Evolutionary conservation across 2,329 filamentous ascomycete genomes (phyloP), one percentile per base, ranked within the genome.

Genomic region (Purpureocillium lavendulum): DNA sequence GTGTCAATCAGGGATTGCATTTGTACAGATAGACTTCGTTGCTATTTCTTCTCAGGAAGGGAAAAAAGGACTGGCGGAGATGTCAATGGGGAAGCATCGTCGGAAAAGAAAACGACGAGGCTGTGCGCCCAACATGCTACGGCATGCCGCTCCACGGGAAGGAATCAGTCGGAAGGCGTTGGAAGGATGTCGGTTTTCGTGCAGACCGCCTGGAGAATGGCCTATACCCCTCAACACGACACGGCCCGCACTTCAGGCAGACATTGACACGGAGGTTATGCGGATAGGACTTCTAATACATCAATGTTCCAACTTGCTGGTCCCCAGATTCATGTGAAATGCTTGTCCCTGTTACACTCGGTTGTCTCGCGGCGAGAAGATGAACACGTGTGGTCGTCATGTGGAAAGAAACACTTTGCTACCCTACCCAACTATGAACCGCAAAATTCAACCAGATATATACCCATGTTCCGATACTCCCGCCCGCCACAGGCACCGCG

Each of bases 1-100:
- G 45, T 47, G 45, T 46, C n/a, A n/a, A 26, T 38, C 45, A 48
- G 47, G 49, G 49, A 50, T 48, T 58, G 51, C 55, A 57, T 60
- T 52, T 64, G 56, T 61, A 63, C 58, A 53, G 60, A 59, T 63
- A 64, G 61, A 63, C 53, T 60, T 61, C 47, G 55, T 61, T 60
- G 58, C 56, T 57, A 62, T 57, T 58, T 57, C 50, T 59, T 55
- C 50, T 55, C 52, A 52, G 52, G 50, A 59, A 55, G 53, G 55
- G 51, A 51, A 51, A 62, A 61, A 57, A 49, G 56, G 57, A 48
- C 45, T 48, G 50, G 56, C 48, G 51, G 43, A 48, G 54, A 49
- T 54, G 45, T 45, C 38, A 52, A 48, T 52, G 52, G 53, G 46
- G 50, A 42, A 44, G 40, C 38, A 33, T 40, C 35, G 36, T 33